Evolutionary conservation across 2,329 filamentous ascomycete species (phyloP), one percentile per base, ranked within the genome.

Genomic region (Botrytis squamosa): DNA sequence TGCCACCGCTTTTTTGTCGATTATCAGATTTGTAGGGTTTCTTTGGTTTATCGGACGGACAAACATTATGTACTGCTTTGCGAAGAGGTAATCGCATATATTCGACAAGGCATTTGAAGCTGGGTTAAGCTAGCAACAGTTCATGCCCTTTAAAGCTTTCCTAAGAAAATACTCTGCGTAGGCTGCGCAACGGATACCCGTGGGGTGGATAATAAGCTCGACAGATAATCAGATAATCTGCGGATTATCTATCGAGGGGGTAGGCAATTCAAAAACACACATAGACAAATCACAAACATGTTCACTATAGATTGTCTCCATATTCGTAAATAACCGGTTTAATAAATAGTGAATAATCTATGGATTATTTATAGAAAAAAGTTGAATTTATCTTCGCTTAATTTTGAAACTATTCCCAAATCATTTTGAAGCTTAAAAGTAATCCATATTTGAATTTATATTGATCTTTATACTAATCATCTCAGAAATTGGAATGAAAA

Each of bases 61-160:
- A 73, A 95, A 95, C 84, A 90, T 98, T 84, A 93, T 97, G 90
- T 97, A 94, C 90, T 98, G 95, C 88, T 97, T 98, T 83, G 90
- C 93, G 76, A 91, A 52, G 49, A 52, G 49, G 49, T 52, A 52
- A n/a, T n/a, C 10, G 49, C 49, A 52, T 52, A 52, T 10, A 49
- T 14, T 25, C 22, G 49, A 12, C 49, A 52, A 14, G 25, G 10
- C 10, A 14, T n/a, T 52, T n/a, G 22, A 52, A 52, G 46, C 22
- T 25, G 4, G 46, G 0, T 52, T 12, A 52, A 52, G 49, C 49
- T 4, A 52, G 10, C 1, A n/a, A n/a, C 9, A 25, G 0, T n/a
- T 52, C 49, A n/a, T 52, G 10, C 25, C 12, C 5, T n/a, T 52
- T 12, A 3, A n/a, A n/a, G 22, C n/a, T 49, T 25, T 49, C 22